Percentiles rank a stretch among this genome's conserved stretches.
Evolutionary conservation across 2,329 filamentous ascomycete species (phyloP).

Genomic region (Fusarium coffeatum): DNA sequence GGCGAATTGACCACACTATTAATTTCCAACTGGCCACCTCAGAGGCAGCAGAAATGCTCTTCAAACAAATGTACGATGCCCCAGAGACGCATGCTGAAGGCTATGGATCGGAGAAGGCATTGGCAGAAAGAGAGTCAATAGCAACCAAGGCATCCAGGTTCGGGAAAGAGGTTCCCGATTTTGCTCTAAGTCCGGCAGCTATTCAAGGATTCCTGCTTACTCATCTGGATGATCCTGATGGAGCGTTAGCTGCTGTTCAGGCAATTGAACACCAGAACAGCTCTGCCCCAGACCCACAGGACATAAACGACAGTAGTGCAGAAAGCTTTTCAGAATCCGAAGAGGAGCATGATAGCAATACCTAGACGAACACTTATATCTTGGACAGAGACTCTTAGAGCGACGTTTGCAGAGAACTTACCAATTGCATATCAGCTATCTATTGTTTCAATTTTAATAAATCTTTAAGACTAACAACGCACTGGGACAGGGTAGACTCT

Average conservation of each 20-base stretch:
- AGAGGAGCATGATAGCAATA: too few species aligned
- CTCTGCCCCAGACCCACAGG: background rate
- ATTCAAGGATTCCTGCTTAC: slow-evolving; percentile 35
- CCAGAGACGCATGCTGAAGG: background rate
- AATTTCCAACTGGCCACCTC: slow-evolving; percentile 24
- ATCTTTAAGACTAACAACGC: too few species aligned
- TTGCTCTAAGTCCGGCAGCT: slow-evolving; percentile 32
- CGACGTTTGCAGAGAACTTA: too few species aligned
- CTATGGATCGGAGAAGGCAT: background rate
- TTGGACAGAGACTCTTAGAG: too few species aligned
- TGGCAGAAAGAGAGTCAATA: background rate
- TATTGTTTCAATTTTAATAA: too few species aligned
- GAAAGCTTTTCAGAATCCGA: too few species aligned
- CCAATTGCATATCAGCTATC: too few species aligned
- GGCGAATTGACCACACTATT: slow-evolving; percentile 22
- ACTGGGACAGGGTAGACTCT: too few species aligned
- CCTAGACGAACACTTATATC: too few species aligned
- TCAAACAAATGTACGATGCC: slow-evolving; percentile 20
- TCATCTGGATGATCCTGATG: slow-evolving; percentile 22
- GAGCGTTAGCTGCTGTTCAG: slow-evolving; percentile 10
- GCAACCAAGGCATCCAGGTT: slow-evolving; percentile 16
- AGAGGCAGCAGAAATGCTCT: slow-evolving; percentile 8
- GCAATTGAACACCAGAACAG: background rate
- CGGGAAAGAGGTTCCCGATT: slow-evolving; percentile 13
- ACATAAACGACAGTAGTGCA: too few species aligned